Conservation (phyloP, 1,139 yeast genomes). For the Kodamaea anthophila region DNA sequence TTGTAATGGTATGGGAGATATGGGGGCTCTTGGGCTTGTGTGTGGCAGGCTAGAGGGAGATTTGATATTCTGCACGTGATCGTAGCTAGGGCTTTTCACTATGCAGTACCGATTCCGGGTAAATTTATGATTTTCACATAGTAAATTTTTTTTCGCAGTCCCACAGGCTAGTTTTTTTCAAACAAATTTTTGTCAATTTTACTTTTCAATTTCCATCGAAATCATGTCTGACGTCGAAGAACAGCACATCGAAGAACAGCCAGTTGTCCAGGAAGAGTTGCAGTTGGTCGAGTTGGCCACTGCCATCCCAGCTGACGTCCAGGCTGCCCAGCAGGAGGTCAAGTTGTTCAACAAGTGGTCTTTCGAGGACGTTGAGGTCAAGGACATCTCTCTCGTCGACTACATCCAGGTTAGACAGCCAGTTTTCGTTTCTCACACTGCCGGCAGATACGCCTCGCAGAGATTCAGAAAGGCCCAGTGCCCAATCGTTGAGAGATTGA, state of each 20-base stretch:
- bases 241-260: slow-evolving; percentile 51
- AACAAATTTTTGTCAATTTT: slow-evolving; percentile 4
- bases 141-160: slow-evolving; percentile 5
- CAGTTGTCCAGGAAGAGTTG: slow-evolving; percentile 68
- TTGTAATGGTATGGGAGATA: no score
- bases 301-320: slow-evolving; percentile 93
- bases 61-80: slow-evolving; percentile 2
- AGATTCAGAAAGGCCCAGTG: slow-evolving; percentile 99
- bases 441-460: slow-evolving; percentile 99
- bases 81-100: slow-evolving; percentile 1
- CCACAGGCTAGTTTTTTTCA: slow-evolving; percentile 1
- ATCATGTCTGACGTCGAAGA: slow-evolving; percentile 51
- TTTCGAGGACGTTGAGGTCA: slow-evolving; percentile 93
- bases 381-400: slow-evolving; percentile 97
- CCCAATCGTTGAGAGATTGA: slow-evolving; percentile 98
- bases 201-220: slow-evolving; percentile 9
- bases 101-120: slow-evolving; percentile 3
- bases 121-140: slow-evolving; percentile 1
- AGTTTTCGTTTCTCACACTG: slow-evolving; percentile 97
- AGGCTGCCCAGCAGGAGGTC: slow-evolving; percentile 93
- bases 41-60: no score
- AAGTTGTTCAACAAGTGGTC: slow-evolving; percentile 99
- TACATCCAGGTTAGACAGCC: slow-evolving; percentile 98
- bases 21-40: no score
- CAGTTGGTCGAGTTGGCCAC: slow-evolving; percentile 85